Base-by-base conservation (phyloP, 2,329 filamentous ascomycete species). In the Myriosclerotinia duriaeana region DNA sequence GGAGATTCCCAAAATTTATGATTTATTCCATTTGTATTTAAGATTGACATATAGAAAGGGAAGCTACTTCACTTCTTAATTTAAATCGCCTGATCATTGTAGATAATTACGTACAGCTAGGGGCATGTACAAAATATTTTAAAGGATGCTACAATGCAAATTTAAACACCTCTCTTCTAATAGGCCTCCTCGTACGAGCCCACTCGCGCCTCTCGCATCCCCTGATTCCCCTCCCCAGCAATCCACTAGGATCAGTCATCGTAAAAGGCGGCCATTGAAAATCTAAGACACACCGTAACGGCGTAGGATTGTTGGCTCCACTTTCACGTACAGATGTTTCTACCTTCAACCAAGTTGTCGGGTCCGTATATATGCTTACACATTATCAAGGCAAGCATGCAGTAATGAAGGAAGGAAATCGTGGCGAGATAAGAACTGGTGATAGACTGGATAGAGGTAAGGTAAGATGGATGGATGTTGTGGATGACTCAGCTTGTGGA, bases 271-370 rank as follows among this genome's bases (percentile, higher is more conserved):
- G n/a, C 26, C 22, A 61, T 5, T 6, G 8, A 12, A 26, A 59
- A 20, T 61, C 44, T 15, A 36, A 38, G 46, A 60, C 8, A 36
- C 26, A 26, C 20, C n/a, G 14, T 36, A 58, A 64, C 40, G 52
- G 53, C n/a, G 42, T 46, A 61, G 44, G 34, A 40, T 59, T 59
- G 34, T 46, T 30, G 34, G 63, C 22, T 40, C 53, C 53, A 65
- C 42, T 34, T 12, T 46, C 53, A 56, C 20, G 34, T 50, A 38
- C 36, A 48, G 26, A 34, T 34, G 30, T 44, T 38, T 50, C 14
- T 53, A 56, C n/a, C 54, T 40, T 58, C 15, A 59, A 65, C 63
- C 63, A 65, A 58, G 36, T 38, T 52, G 42, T 17, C 53, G 44
- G 63, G 63, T 40, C 44, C 6, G n/a, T 53, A 30, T 61, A 50